Base-by-base conservation (phyloP, 2,329 filamentous ascomycete species). In the Cercospora sp. region DNA sequence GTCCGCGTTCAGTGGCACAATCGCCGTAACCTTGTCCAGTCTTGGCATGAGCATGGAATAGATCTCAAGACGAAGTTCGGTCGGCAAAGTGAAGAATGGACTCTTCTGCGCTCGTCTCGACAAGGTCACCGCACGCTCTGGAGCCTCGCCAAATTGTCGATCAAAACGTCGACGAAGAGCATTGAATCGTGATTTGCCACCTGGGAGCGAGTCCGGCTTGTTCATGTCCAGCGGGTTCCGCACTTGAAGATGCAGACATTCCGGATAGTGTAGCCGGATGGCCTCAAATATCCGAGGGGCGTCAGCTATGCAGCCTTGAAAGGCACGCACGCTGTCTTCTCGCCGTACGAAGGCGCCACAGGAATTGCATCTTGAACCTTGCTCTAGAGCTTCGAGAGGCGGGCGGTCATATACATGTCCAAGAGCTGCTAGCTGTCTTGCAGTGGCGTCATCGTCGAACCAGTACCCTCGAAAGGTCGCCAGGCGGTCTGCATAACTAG, bases 11-110 rank as follows among this genome's bases (percentile, higher is more conserved):
- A 73, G 66, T 7, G 70, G 66, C 9, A 73, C 67, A 26, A 77
- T 76, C 5, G 70, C 68, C 9, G 66, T 77, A 45, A 64, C 67
- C 18, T 72, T 30, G 31, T 68, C 68, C 39, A 75, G 45, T 16
- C 48, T 42, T 7, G 75, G 73, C 16, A 84, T 76, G 30, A 83
- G 76, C 31, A 75, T 72, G 31, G 73, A 70, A 75, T 83, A 86
- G 33, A 91, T 85, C 74, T 90, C 83, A 60, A 90, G 85, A 28
- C 84, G 84, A 4, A 91, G 81, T 72, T 91, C 89, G 2, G 83
- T 81, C 26, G 90, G 84, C 1, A 91, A 81, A 16, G 71, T 75
- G 77, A 83, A 81, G 65, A 83, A 72, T 12, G 71, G 68, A 48
- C 71, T 77, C 16, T 67, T 67, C 26, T 70, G 74, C 0, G 16